Conservation (phyloP, 345 rosid genomes). For the Eucalyptus guilfoylei region DNA sequence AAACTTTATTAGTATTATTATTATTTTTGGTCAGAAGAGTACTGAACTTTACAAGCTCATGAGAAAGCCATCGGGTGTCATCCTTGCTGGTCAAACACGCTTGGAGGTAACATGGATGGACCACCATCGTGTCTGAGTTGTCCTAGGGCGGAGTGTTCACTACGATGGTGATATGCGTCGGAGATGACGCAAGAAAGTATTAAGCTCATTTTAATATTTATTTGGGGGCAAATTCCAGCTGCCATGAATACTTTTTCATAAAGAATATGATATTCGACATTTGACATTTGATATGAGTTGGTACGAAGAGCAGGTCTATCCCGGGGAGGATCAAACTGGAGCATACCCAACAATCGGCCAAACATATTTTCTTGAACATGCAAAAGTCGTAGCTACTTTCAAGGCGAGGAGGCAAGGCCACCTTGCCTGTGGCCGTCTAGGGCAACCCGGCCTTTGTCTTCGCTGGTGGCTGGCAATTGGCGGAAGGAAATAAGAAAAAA, state of each 20-base stretch:
- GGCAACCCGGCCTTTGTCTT: rapidly evolving
- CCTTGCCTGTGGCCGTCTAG: no score
- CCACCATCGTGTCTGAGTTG: background rate
- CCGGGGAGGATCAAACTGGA: background rate
- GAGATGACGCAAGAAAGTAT: background rate
- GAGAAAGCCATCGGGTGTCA: background rate
- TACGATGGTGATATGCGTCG: background rate
- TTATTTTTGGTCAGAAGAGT: no score
- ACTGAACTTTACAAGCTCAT: background rate
- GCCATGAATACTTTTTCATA: background rate
- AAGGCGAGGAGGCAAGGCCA: no score
- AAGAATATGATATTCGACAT: background rate
- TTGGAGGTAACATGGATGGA: background rate
- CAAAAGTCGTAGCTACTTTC: background rate
- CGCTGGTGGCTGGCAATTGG: rapidly evolving
- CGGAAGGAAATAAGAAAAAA: no score
- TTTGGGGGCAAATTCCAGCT: background rate
- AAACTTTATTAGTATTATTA: background rate
- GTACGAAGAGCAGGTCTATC: background rate
- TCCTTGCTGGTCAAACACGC: background rate
- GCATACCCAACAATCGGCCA: background rate
- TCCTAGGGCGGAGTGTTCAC: background rate
- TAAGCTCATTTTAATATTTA: background rate
- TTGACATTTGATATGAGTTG: background rate
- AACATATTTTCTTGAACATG: background rate